These are phyloP conservation scores for Tephrocybe sp. DNA, from an alignment of 768 basidiomycete species.

Conservation along the genomic window DNA sequence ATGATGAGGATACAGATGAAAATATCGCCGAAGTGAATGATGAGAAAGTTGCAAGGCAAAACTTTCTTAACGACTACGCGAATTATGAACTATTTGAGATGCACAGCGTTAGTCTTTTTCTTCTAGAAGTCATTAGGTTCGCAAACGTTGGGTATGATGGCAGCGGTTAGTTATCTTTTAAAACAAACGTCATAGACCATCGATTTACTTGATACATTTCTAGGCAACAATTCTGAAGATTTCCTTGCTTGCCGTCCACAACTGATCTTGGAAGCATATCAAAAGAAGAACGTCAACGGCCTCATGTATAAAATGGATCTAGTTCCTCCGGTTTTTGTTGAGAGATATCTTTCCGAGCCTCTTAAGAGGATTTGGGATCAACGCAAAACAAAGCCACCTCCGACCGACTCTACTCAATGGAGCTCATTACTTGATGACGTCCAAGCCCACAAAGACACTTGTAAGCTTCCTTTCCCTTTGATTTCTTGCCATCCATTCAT, in stretches of 20 bases:
- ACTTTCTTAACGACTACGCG: constrained; percentile 8
- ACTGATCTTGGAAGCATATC: constrained; percentile 14
- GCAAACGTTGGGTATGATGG: neutral
- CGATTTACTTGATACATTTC: neutral
- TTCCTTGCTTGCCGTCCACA: constrained; percentile 9
- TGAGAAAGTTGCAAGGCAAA: constrained; percentile 8
- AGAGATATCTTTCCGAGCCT: constrained; percentile 16
- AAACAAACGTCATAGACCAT: neutral
- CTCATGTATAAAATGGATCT: neutral
- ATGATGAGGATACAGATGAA: constrained; percentile 2
- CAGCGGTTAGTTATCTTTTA: neutral
- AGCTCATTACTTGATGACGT: constrained; percentile 16
- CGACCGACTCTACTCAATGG: constrained; percentile 15
- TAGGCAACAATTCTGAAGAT: neutral
- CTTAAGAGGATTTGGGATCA: constrained; percentile 16
- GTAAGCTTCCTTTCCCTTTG: constrained; percentile 4
- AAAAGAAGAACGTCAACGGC: neutral
- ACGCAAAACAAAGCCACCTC: constrained; percentile 19
- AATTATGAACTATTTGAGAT: constrained; percentile 14
- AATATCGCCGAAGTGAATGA: constrained; percentile 3
- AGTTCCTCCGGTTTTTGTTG: neutral
- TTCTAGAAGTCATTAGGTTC: constrained; percentile 14
- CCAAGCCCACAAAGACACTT: constrained; percentile 13
- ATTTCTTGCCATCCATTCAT: neutral
- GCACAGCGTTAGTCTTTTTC: constrained; percentile 14